Percentiles rank a stretch among this genome's conserved stretches.
Conservation (phyloP, 495 filamentous ascomycete genomes). For the Daldinia vernicosa region DNA sequence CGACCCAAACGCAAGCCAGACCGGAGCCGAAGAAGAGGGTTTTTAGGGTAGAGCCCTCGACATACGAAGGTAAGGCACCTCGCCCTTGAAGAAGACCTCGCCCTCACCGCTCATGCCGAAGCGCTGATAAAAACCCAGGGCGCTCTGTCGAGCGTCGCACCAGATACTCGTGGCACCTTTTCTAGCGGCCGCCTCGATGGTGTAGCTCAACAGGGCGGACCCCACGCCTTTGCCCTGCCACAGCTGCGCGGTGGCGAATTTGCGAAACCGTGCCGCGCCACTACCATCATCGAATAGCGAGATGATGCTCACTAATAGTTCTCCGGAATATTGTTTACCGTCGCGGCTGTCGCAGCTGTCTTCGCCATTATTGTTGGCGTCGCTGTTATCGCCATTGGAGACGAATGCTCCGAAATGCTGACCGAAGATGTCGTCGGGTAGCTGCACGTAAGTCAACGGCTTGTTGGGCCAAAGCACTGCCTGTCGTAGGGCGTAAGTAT, state of each 20-base stretch:
- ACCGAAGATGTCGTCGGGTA: slow-evolving; percentile 37
- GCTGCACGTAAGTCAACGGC: slow-evolving; percentile 38
- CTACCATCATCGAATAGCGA: slow-evolving; percentile 35
- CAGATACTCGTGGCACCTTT: slow-evolving; percentile 38
- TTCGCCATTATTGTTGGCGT: slow-evolving; percentile 3
- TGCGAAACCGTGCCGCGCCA: slow-evolving; percentile 38
- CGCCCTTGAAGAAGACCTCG: slow-evolving; percentile 33
- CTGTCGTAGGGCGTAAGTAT: slow-evolving; percentile 36
- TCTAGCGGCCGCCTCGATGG: slow-evolving; percentile 33
- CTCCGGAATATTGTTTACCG: not conserved
- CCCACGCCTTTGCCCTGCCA: slow-evolving; percentile 41
- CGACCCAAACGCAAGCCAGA: slow-evolving; percentile 5
- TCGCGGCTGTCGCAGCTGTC: not conserved
- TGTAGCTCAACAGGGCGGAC: slow-evolving; percentile 28
- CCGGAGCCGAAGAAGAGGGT: not conserved
- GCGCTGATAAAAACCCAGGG: slow-evolving; percentile 36
- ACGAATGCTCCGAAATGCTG: slow-evolving; percentile 37
- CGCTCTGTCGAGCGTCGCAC: slow-evolving; percentile 41
- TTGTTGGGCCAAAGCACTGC: slow-evolving; percentile 41
- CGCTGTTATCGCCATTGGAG: not conserved
- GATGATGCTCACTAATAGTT: slow-evolving; percentile 31
- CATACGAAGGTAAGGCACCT: slow-evolving; percentile 39
- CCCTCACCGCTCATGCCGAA: slow-evolving; percentile 39
- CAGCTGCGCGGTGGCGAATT: slow-evolving; percentile 36
- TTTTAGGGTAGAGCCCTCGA: slow-evolving; percentile 29